Conservation (phyloP, 805 yeast genomes). For the Candida piceae region DNA sequence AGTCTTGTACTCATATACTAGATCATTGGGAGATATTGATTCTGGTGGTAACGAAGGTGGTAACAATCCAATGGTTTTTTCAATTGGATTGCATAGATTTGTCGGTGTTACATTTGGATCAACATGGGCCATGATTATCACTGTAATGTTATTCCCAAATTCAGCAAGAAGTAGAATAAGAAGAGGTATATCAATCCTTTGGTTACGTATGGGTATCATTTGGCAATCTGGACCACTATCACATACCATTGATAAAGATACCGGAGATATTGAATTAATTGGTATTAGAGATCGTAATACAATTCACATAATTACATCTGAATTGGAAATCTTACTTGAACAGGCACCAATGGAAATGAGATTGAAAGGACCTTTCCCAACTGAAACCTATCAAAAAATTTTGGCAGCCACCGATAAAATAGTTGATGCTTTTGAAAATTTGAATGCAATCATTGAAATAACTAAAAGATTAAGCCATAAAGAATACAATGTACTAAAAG, state of each 20-base stretch:
- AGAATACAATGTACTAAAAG: conserved; percentile 52
- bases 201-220: conserved; percentile 76
- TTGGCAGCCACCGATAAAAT: conserved; percentile 56
- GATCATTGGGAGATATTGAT: conserved; percentile 52
- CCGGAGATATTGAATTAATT: conserved; percentile 25
- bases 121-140: conserved; percentile 69
- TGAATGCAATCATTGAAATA: conserved; percentile 61
- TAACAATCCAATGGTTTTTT: conserved; percentile 58
- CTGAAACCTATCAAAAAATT: conserved; percentile 43
- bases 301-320: conserved; percentile 51
- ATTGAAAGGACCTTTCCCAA: conserved; percentile 68
- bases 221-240: conserved; percentile 76
- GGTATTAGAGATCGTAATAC: conserved; percentile 41
- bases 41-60: conserved; percentile 69
- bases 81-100: conserved; percentile 76
- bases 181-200: conserved; percentile 58
- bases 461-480: conserved; percentile 48
- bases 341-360: conserved; percentile 76
- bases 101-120: conserved; percentile 69
- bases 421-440: conserved; percentile 69
- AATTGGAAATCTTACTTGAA: conserved; percentile 52
- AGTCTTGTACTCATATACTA: conserved; percentile 67
- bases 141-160: conserved; percentile 63
- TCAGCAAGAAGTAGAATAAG: conserved; percentile 70
- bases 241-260: conserved; percentile 28